phyloP scores from a whole-genome alignment of 129 eudicot genomes.

The Artemisia tridentata region DNA sequence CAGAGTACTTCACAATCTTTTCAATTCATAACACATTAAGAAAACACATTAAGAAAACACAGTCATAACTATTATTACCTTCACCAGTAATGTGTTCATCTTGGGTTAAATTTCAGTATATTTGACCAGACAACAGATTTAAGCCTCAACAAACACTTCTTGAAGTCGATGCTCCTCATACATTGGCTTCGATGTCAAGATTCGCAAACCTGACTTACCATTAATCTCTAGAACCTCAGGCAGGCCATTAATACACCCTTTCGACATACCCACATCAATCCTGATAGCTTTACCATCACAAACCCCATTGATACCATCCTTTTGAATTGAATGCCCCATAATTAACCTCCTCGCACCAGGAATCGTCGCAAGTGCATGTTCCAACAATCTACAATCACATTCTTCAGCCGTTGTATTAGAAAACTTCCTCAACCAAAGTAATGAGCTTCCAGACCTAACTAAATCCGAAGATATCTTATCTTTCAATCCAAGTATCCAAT shows the following conservation, averaged over 20 bases:
- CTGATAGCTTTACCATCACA: conserved; percentile 63
- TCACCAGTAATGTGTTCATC: neutral
- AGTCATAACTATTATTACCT: neutral
- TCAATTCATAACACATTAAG: neutral
- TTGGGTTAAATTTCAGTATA: no score
- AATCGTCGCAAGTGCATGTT: conserved; percentile 74
- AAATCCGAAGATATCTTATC: conserved; percentile 39
- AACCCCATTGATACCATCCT: conserved; percentile 58
- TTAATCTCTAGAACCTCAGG: conserved; percentile 87
- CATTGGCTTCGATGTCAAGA: conserved; percentile 60
- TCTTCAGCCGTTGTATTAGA: conserved; percentile 48
- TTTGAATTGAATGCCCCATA: conserved; percentile 94
- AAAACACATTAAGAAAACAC: no score
- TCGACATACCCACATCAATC: conserved; percentile 92
- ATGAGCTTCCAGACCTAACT: conserved; percentile 50
- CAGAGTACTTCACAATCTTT: neutral
- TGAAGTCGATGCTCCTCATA: conserved; percentile 4
- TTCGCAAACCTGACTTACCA: conserved; percentile 37
- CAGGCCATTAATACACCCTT: conserved; percentile 58
- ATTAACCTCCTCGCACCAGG: conserved; percentile 90
- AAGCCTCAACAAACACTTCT: conserved; percentile 27
- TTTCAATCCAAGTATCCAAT: conserved; percentile 67
- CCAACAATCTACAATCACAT: conserved; percentile 69
- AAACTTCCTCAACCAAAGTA: conserved; percentile 69
- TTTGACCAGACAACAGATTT: neutral